Percentiles rank a stretch among this genome's conserved stretches.
Evolutionary conservation across 768 basidiomycete genomes (phyloP).

Genomic region (Gloeopeniophorella convolvens): DNA sequence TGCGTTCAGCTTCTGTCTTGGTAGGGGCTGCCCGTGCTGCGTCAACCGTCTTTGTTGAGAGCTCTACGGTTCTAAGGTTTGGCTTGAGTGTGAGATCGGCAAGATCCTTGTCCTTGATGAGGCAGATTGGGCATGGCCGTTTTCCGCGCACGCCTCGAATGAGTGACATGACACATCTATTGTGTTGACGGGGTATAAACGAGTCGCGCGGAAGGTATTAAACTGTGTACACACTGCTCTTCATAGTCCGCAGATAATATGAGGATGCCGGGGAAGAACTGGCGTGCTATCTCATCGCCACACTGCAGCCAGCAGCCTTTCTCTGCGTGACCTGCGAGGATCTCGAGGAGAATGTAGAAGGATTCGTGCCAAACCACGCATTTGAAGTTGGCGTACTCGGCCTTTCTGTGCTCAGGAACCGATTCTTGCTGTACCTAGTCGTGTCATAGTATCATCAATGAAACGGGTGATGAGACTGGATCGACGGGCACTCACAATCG

Average conservation of each 20-base stretch:
- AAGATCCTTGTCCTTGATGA: neutral
- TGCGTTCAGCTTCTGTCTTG: neutral
- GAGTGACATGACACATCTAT: neutral
- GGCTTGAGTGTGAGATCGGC: neutral
- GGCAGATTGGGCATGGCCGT: neutral
- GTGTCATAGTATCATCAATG: no score
- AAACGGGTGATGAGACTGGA: no score
- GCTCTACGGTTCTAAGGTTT: neutral
- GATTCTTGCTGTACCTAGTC: no score
- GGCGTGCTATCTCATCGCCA: neutral
- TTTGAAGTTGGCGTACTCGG: neutral
- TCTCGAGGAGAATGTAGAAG: neutral
- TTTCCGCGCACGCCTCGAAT: neutral
- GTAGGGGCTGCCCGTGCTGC: no score
- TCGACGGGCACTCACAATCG: slow-evolving; percentile 10
- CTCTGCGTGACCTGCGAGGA: neutral
- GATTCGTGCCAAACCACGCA: neutral
- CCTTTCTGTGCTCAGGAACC: neutral
- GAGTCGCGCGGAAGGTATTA: no score
- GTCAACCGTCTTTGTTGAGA: no score
- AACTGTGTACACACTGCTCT: no score
- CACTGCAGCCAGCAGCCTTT: neutral
- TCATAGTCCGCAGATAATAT: neutral
- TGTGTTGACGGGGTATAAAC: no score
- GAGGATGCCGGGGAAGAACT: no score